These are phyloP conservation scores for Helicocarpus griseus DNA, from an alignment of 2,329 filamentous ascomycete genomes.

Conservation along the genomic window DNA sequence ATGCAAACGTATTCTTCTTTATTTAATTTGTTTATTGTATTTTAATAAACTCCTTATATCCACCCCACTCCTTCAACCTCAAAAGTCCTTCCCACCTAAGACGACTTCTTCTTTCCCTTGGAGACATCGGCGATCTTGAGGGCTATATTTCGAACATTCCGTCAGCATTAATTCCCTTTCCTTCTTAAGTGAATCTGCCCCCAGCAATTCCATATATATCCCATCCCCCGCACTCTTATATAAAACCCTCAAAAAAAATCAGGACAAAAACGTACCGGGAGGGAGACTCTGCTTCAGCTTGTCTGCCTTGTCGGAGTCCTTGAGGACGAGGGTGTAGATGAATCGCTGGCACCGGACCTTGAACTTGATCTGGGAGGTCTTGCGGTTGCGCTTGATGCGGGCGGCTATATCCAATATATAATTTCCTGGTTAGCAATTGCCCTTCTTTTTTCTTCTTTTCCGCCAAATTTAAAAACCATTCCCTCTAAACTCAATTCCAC, in stretches of 20 bases:
- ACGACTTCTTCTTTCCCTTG: conserved; percentile 38
- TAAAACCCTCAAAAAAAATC: background rate
- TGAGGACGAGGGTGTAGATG: conserved; percentile 96
- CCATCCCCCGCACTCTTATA: too few species aligned
- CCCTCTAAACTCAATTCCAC: background rate
- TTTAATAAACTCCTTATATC: background rate
- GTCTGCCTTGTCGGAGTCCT: conserved; percentile 98
- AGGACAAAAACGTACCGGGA: conserved; percentile 61
- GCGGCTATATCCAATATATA: conserved; percentile 49
- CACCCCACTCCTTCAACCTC: background rate
- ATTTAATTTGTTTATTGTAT: background rate
- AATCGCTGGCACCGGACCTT: conserved; percentile 97
- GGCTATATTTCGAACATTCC: conserved; percentile 19
- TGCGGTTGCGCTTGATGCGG: conserved; percentile 93
- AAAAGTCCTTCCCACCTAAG: background rate
- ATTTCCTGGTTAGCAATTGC: background rate
- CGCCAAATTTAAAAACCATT: too few species aligned
- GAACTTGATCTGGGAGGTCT: conserved; percentile 95
- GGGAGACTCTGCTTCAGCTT: conserved; percentile 99
- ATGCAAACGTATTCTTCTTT: background rate
- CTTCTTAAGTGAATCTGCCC: too few species aligned
- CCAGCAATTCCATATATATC: too few species aligned
- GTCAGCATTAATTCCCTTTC: too few species aligned
- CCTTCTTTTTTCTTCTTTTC: background rate
- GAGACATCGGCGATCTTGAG: conserved; percentile 37